phyloP scores from a whole-genome alignment of 352 stramenopile genomes.

The Phytophthora capsici region DNA sequence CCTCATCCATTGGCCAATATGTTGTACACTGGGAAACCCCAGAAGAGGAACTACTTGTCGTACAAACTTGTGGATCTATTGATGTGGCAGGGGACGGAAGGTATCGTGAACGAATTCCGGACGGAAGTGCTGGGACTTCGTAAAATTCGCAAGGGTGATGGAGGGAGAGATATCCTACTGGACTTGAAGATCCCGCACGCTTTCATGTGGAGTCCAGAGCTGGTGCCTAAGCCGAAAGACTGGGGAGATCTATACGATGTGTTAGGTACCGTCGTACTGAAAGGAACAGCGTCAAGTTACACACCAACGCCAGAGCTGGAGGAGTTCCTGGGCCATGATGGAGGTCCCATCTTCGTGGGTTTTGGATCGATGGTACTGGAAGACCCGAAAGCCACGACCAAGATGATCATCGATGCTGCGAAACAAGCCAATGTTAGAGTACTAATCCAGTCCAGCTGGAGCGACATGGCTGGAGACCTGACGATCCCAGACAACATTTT shows the following conservation, averaged over 20 bases:
- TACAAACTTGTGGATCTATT: constrained; percentile 60
- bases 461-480: constrained; percentile 58
- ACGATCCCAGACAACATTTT: constrained; percentile 55
- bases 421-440: constrained; percentile 66
- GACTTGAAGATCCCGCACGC: constrained; percentile 63
- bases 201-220: constrained; percentile 62
- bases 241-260: constrained; percentile 60
- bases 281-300: constrained; percentile 40
- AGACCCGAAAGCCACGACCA: constrained; percentile 57
- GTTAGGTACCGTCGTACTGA: constrained; percentile 51
- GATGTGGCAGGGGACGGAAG: constrained; percentile 53
- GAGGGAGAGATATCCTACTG: constrained; percentile 43
- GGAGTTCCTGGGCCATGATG: constrained; percentile 46
- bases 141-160: constrained; percentile 46
- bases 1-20: constrained; percentile 88
- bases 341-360: constrained; percentile 90
- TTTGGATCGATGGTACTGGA: constrained; percentile 95
- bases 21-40: constrained; percentile 62
- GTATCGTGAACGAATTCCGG: constrained; percentile 65
- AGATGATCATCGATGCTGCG: constrained; percentile 52
- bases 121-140: constrained; percentile 32
- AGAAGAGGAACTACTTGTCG: constrained; percentile 55
- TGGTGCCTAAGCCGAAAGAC: constrained; percentile 64
- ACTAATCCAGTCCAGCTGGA: constrained; percentile 91
- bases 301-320: constrained; percentile 25